Evolutionary conservation across 2,329 filamentous ascomycete genomes (phyloP), one percentile per base, ranked within the genome.

Genomic region (Chalaropsis ovoidea): DNA sequence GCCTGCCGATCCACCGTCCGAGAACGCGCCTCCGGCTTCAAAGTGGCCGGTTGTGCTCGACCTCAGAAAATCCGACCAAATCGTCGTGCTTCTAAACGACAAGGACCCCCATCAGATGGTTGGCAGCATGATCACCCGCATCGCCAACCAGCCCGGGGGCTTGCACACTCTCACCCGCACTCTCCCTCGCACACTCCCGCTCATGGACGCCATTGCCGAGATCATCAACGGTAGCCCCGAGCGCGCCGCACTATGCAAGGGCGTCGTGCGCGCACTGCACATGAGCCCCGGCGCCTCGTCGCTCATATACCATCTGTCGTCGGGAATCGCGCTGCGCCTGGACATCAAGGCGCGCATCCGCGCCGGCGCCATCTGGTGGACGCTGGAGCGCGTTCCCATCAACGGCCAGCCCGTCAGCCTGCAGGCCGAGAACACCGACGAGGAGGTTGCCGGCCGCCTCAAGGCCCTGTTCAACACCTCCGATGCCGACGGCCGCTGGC

Each of bases 101-200:
- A 79, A 78, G 13, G 90, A 88, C 70, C 88, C 88, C 1, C 88
- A 91, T 71, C 76, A 86, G 56, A 81, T 85, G 19, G 79, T 88
- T 13, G 75, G 80, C 22, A 82, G 86, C 69, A 76, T 82, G 56
- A 77, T 90, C 67, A 80, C 79, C 64, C 77, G 76, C 2, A 76
- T 86, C 7, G 80, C 86, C 67, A 87, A 87, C 71, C 76, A 79
- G 49, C 72, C 78, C 47, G 77, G 72, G 63, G 80, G 72, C 70
- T 89, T 77, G 71, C 80, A 74, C 70, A 80, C 70, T 70, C 81
- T 78, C 74, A 84, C 77, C 70, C 75, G 74, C 67, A 85, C 77
- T 71, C 76, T 89, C 35, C 79, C 81, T 1, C 73, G 79, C 22
- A 86, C 88, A 6, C 78, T 90, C 3, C 84, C 86, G 0, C 75